A percentile compares a stretch with the other conserved stretches of the same genome.
These are phyloP conservation scores for Murraya paniculata DNA, from an alignment of 345 rosid species.

Conservation along the genomic window DNA sequence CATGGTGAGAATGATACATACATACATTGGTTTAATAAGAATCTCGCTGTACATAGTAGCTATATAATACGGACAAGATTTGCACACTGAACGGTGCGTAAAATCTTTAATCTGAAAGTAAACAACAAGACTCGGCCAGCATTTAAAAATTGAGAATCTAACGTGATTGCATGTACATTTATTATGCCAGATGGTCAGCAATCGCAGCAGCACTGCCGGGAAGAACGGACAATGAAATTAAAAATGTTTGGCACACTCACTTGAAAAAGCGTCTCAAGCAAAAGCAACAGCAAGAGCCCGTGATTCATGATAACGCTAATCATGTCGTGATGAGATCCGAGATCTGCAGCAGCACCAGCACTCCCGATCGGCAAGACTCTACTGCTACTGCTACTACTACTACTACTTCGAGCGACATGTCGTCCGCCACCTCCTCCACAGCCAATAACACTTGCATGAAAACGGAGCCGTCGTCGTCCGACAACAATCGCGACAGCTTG, in stretches of 20 bases:
- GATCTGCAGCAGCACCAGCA: too few relatives aligned
- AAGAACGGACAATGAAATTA: slow-evolving; percentile 82
- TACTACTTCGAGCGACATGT: slow-evolving; percentile 25
- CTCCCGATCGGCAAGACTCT: too few relatives aligned
- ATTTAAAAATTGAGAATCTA: background rate
- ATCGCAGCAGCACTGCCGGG: slow-evolving; percentile 80
- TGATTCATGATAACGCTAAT: background rate
- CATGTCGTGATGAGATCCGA: slow-evolving; percentile 4
- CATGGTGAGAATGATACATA: background rate
- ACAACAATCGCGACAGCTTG: slow-evolving; percentile 14
- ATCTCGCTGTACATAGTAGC: background rate
- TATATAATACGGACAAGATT: slow-evolving; percentile 2
- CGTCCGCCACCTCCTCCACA: slow-evolving; percentile 18
- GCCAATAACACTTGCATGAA: slow-evolving; percentile 15
- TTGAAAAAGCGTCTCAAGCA: slow-evolving; percentile 61
- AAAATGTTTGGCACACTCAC: slow-evolving; percentile 85
- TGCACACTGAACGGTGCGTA: slow-evolving; percentile 13
- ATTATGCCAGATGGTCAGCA: slow-evolving; percentile 67
- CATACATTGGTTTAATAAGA: background rate
- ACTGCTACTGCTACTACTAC: background rate
- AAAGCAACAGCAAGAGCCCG: slow-evolving; percentile 7
- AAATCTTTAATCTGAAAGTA: slow-evolving; percentile 18
- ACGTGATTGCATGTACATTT: background rate
- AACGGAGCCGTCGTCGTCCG: slow-evolving; percentile 2
- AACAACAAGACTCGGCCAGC: background rate